A percentile compares a stretch with the other conserved stretches of the same genome.
These are phyloP conservation scores for Phytophthora litchii DNA, from an alignment of 352 stramenopile genomes.

Conservation along the genomic window DNA sequence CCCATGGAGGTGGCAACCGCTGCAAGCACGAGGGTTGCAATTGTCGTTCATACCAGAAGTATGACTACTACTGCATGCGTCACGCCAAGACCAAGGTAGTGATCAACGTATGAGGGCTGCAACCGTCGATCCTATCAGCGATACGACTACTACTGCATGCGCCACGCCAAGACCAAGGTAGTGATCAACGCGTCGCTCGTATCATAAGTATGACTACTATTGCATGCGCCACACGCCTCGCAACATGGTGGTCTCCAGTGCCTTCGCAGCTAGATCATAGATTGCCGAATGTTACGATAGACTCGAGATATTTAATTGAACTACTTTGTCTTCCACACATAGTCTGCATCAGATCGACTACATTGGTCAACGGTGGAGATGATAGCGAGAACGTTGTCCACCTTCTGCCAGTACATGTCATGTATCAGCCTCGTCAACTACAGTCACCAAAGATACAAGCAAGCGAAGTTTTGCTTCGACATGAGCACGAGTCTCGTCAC, in stretches of 20 bases:
- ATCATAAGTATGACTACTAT: conserved; percentile 73
- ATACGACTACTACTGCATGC: too few species aligned
- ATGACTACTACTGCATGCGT: conserved; percentile 65
- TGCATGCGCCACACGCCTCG: conserved; percentile 52
- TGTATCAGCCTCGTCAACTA: not conserved
- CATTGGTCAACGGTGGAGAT: too few species aligned
- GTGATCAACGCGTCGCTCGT: too few species aligned
- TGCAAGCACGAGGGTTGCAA: conserved; percentile 64
- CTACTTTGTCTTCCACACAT: too few species aligned
- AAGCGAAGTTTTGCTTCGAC: conserved; percentile 9
- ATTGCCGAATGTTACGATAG: conserved; percentile 10
- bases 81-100: conserved; percentile 29
- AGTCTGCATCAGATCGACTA: too few species aligned
- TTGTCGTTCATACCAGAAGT: conserved; percentile 71
- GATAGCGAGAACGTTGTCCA: too few species aligned
- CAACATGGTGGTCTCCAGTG: conserved; percentile 8
- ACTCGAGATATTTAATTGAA: conserved; percentile 24
- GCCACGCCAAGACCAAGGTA: too few species aligned
- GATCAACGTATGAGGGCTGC: too few species aligned
- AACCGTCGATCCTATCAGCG: too few species aligned
- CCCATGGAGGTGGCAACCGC: conserved; percentile 69
- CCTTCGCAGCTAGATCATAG: conserved; percentile 1
- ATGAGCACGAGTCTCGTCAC: not conserved
- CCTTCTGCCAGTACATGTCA: too few species aligned
- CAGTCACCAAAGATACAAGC: conserved; percentile 9